phyloP scores from a whole-genome alignment of 2,329 filamentous ascomycete species.

The Neocatenulostroma microsporum region DNA sequence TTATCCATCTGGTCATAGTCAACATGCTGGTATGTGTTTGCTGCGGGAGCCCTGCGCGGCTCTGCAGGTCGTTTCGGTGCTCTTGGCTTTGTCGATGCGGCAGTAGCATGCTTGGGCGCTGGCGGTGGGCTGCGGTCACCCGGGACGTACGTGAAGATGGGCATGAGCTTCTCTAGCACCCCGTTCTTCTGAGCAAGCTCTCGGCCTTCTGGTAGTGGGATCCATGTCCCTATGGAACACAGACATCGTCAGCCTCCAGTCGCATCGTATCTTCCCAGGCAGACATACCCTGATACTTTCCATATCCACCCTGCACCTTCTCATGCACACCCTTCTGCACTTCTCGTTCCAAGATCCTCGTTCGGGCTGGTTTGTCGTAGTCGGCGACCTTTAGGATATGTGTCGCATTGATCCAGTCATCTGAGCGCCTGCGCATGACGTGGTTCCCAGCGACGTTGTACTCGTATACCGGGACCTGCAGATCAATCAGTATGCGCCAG shows the following conservation, averaged over 20 bases:
- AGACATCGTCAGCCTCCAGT: slow-evolving; percentile 5
- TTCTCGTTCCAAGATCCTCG: slow-evolving; percentile 88
- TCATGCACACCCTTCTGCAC: slow-evolving; percentile 95
- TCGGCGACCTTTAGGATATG: slow-evolving; percentile 96
- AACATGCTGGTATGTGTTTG: slow-evolving; percentile 3
- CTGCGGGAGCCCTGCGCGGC: slow-evolving; percentile 25
- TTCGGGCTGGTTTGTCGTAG: slow-evolving; percentile 93
- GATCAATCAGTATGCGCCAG: background rate
- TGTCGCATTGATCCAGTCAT: slow-evolving; percentile 99
- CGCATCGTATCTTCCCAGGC: too few species aligned
- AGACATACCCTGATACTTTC: slow-evolving; percentile 82
- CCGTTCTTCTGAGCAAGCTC: slow-evolving; percentile 79
- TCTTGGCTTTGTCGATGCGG: slow-evolving; percentile 67
- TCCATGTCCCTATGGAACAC: slow-evolving; percentile 71
- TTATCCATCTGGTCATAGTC: slow-evolving; percentile 25
- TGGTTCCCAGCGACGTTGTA: slow-evolving; percentile 80
- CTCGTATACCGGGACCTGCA: slow-evolving; percentile 93
- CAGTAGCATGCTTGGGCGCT: slow-evolving; percentile 77
- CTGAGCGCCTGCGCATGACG: slow-evolving; percentile 88
- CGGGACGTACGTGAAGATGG: slow-evolving; percentile 83
- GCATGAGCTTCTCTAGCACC: slow-evolving; percentile 70
- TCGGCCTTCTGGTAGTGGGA: slow-evolving; percentile 75
- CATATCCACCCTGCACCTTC: slow-evolving; percentile 96
- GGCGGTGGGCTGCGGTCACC: slow-evolving; percentile 85
- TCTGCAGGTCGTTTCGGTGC: slow-evolving; percentile 47